A percentile compares a stretch with the other conserved stretches of the same genome.
Evolutionary conservation across 2,329 filamentous ascomycete genomes (phyloP).

Genomic region (Rhinocladiella similis): DNA sequence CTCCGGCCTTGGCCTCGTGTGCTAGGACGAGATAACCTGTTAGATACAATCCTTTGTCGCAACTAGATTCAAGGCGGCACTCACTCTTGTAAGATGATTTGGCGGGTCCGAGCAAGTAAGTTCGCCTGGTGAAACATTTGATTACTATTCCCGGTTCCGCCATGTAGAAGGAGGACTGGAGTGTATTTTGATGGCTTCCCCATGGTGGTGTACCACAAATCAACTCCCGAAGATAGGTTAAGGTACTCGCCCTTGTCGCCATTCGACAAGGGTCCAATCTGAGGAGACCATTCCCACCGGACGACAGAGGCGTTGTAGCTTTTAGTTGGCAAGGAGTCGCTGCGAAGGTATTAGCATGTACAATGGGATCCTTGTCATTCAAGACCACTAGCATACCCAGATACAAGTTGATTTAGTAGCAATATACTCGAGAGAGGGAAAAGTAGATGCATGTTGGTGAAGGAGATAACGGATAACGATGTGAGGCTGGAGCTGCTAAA

Average conservation of each 20-base stretch:
- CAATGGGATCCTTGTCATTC: too few relatives aligned
- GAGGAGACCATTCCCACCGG: conserved; percentile 17
- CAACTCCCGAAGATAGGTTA: conserved; percentile 17
- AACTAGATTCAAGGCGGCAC: not conserved
- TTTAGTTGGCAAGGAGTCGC: too few relatives aligned
- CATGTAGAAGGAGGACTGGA: conserved; percentile 13
- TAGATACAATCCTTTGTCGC: too few relatives aligned
- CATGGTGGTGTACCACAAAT: conserved; percentile 16
- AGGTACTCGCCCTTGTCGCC: conserved; percentile 13
- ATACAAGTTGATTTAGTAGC: too few relatives aligned
- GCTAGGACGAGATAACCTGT: not conserved
- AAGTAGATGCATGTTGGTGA: too few relatives aligned
- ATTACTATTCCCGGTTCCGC: conserved; percentile 15
- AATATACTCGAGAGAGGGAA: too few relatives aligned
- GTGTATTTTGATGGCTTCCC: conserved; percentile 6
- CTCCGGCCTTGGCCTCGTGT: conserved; percentile 16
- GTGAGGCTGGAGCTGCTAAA: too few relatives aligned
- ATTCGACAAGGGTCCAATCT: conserved; percentile 5
- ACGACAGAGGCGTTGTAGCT: conserved; percentile 7
- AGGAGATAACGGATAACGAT: too few relatives aligned
- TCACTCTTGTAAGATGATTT: conserved; percentile 18
- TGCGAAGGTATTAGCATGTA: too few relatives aligned
- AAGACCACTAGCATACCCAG: too few relatives aligned
- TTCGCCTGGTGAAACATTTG: conserved; percentile 17
- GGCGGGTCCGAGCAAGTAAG: conserved; percentile 6